phyloP scores from a whole-genome alignment of 2,329 filamentous ascomycete genomes.

The Diaporthe sp. region DNA sequence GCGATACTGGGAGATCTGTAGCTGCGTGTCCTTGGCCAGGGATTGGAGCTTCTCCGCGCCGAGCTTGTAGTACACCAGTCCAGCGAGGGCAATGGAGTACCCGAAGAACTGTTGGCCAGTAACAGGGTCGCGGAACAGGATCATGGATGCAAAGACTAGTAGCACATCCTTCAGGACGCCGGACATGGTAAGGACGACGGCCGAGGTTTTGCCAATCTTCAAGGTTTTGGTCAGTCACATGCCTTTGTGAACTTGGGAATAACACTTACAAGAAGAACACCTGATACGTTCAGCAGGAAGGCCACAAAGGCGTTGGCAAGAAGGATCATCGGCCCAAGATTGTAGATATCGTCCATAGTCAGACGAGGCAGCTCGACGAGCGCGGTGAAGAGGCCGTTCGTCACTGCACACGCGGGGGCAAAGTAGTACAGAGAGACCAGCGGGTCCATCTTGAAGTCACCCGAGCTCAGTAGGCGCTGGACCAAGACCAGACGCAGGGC shows the following conservation, averaged over 20 bases:
- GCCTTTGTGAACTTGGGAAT: neutral
- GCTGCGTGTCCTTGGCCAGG: slow-evolving; percentile 37
- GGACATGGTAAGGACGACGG: slow-evolving; percentile 78
- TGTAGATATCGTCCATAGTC: slow-evolving; percentile 74
- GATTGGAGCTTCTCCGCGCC: slow-evolving; percentile 37
- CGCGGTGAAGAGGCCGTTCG: slow-evolving; percentile 80
- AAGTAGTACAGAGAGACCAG: slow-evolving; percentile 88
- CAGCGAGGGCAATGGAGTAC: slow-evolving; percentile 69
- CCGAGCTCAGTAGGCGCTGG: slow-evolving; percentile 78
- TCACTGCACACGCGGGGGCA: slow-evolving; percentile 80
- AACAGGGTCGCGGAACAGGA: slow-evolving; percentile 76
- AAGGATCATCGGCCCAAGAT: slow-evolving; percentile 77
- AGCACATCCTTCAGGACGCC: slow-evolving; percentile 82
- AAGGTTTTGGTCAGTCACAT: neutral
- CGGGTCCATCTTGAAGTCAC: slow-evolving; percentile 88
- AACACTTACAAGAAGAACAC: slow-evolving; percentile 81
- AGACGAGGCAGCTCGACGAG: slow-evolving; percentile 77
- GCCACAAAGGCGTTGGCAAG: slow-evolving; percentile 79
- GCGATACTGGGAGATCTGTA: slow-evolving; percentile 37
- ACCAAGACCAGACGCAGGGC: slow-evolving; percentile 83
- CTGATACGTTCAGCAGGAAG: slow-evolving; percentile 82
- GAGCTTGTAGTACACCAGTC: slow-evolving; percentile 47
- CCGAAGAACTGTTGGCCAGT: slow-evolving; percentile 76
- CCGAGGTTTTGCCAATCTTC: slow-evolving; percentile 79
- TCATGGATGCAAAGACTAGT: slow-evolving; percentile 75